Percentiles rank a stretch among this genome's conserved stretches.
These are phyloP conservation scores for Arthrinium phaeospermum DNA, from an alignment of 2,329 filamentous ascomycete genomes.

Conservation along the genomic window DNA sequence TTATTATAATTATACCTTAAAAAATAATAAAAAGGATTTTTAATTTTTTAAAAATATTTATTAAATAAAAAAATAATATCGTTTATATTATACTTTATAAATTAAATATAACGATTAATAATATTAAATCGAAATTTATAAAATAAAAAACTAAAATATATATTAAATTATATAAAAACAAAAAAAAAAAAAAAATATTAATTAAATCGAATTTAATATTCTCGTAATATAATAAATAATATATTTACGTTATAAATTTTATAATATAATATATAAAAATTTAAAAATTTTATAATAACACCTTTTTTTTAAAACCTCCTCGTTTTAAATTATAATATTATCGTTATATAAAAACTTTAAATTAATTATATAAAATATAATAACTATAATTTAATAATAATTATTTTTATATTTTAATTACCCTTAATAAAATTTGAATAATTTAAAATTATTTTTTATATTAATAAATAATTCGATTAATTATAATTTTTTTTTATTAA, in stretches of 20 bases:
- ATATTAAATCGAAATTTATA: too few species aligned
- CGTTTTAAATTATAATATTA: not conserved
- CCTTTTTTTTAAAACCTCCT: not conserved
- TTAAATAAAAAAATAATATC: too few species aligned
- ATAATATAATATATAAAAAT: conserved; percentile 11
- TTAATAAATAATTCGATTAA: not conserved
- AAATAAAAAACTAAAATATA: too few species aligned
- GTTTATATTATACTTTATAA: too few species aligned
- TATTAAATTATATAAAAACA: not conserved
- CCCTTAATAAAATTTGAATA: rapidly evolving
- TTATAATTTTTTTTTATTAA: not conserved
- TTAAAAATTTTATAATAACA: not conserved
- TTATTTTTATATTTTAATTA: not conserved
- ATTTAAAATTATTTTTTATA: not conserved
- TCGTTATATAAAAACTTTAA: not conserved
- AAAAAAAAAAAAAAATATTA: not conserved
- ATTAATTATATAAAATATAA: not conserved
- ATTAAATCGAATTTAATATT: not conserved
- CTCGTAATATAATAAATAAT: not conserved
- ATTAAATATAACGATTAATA: too few species aligned
- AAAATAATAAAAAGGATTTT: too few species aligned
- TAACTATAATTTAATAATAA: not conserved
- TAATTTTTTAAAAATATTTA: too few species aligned
- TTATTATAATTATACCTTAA: too few species aligned
- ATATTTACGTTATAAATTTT: not conserved